phyloP scores from a whole-genome alignment of 1,139 yeast species.

The Geotrichum candidum region DNA sequence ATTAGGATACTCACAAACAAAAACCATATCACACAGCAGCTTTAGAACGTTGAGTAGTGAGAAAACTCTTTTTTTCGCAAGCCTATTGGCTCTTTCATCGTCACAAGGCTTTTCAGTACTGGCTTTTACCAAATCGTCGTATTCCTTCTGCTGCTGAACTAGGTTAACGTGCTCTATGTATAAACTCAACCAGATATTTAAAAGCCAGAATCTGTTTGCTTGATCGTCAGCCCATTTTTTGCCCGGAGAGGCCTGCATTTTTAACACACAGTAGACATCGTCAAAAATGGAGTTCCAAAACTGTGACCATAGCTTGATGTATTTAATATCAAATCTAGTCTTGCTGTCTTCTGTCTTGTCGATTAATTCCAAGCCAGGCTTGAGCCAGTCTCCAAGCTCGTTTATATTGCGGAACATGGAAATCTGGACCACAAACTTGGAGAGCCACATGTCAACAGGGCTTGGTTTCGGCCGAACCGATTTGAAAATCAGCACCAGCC shows the following conservation, averaged over 20 bases:
- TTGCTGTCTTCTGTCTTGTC: background rate
- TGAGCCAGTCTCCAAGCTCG: conserved; percentile 33
- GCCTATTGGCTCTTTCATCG: background rate
- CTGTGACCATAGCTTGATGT: conserved; percentile 23
- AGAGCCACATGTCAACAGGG: conserved; percentile 18
- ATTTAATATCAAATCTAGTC: background rate
- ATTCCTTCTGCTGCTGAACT: conserved; percentile 1
- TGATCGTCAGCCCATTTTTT: conserved; percentile 26
- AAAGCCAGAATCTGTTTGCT: conserved; percentile 29
- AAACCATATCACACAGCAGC: conserved; percentile 27
- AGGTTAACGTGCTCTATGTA: conserved; percentile 19
- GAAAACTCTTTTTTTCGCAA: conserved; percentile 2
- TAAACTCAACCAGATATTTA: conserved; percentile 25
- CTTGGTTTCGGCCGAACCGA: conserved; percentile 8
- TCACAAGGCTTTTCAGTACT: background rate
- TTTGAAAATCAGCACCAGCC: conserved; percentile 20
- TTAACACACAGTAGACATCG: conserved; percentile 29
- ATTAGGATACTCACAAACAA: conserved; percentile 22
- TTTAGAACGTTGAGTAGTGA: conserved; percentile 23
- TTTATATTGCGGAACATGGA: conserved; percentile 32
- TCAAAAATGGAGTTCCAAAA: conserved; percentile 30
- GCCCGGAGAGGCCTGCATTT: conserved; percentile 26
- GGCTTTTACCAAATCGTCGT: background rate
- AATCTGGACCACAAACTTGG: conserved; percentile 16
- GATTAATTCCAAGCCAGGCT: conserved; percentile 15